Conservation (phyloP, 148 eudicot genomes). For the Persicaria maculosa region DNA sequence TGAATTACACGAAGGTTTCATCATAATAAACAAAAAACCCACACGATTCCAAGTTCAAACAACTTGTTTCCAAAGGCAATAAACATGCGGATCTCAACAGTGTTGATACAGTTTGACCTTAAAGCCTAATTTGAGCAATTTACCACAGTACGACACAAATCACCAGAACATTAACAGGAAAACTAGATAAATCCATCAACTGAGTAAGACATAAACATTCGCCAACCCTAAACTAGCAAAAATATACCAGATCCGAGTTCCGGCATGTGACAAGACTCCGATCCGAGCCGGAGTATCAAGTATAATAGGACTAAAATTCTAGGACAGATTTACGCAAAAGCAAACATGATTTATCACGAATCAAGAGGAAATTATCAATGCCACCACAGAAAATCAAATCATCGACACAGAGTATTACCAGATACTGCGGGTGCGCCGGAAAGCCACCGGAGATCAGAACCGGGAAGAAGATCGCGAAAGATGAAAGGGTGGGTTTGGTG, state of each 20-base stretch:
- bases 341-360: not conserved
- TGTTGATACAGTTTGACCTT: not conserved
- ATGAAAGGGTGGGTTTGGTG: not conserved
- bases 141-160: not conserved
- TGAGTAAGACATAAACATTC: not conserved
- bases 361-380: not conserved
- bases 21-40: not conserved
- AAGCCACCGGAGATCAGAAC: slow-evolving; percentile 1
- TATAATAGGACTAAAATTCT: not conserved
- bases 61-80: not conserved
- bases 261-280: not conserved
- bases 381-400: not conserved
- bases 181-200: not conserved
- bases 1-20: not conserved
- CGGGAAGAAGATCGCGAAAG: not conserved
- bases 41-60: not conserved
- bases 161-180: not conserved
- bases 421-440: slow-evolving; percentile 1
- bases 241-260: slow-evolving; percentile 6
- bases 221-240: not conserved
- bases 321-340: not conserved
- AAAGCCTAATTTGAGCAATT: not conserved
- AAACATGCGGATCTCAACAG: not conserved
- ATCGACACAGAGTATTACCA: slow-evolving; percentile 4
- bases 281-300: not conserved